Conservation (phyloP, 1,284 basidiomycete genomes). For the Pseudozyma tsukubaensis region DNA sequence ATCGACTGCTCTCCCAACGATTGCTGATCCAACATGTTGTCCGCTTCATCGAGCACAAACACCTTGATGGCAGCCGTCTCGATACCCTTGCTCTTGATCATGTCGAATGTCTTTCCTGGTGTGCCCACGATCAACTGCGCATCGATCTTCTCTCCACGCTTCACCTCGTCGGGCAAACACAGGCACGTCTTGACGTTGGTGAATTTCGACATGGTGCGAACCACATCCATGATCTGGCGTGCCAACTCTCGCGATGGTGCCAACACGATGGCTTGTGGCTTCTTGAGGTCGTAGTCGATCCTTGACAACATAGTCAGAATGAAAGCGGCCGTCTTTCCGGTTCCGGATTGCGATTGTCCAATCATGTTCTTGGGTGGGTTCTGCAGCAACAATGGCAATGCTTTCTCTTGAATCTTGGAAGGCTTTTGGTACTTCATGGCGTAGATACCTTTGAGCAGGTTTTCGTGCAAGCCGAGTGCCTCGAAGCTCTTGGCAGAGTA, state of each 20-base stretch:
- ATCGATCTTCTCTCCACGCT: conserved; percentile 79
- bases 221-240: conserved; percentile 95
- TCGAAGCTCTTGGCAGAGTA: conserved; percentile 95
- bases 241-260: conserved; percentile 93
- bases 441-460: conserved; percentile 95
- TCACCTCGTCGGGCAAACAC: conserved; percentile 83
- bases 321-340: conserved; percentile 98
- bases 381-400: conserved; percentile 87
- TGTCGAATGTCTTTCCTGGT: conserved; percentile 92
- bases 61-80: conserved; percentile 87
- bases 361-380: conserved; percentile 98
- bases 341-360: conserved; percentile 98
- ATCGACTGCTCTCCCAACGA: conserved; percentile 96
- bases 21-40: conserved; percentile 97
- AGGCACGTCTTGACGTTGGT: conserved; percentile 91
- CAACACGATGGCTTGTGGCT: conserved; percentile 76
- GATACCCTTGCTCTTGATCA: conserved; percentile 71
- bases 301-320: conserved; percentile 96
- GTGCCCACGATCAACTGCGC: conserved; percentile 96
- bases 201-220: conserved; percentile 93
- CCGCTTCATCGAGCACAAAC: conserved; percentile 97
- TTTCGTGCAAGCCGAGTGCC: conserved; percentile 74
- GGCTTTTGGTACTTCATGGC: conserved; percentile 97
- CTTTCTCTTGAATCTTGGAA: conserved; percentile 98
- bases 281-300: conserved; percentile 83